Percentiles rank a stretch among this genome's conserved stretches.
Evolutionary conservation across 257 asterid genomes (phyloP).

Genomic region (Cynanchum wilfordii): DNA sequence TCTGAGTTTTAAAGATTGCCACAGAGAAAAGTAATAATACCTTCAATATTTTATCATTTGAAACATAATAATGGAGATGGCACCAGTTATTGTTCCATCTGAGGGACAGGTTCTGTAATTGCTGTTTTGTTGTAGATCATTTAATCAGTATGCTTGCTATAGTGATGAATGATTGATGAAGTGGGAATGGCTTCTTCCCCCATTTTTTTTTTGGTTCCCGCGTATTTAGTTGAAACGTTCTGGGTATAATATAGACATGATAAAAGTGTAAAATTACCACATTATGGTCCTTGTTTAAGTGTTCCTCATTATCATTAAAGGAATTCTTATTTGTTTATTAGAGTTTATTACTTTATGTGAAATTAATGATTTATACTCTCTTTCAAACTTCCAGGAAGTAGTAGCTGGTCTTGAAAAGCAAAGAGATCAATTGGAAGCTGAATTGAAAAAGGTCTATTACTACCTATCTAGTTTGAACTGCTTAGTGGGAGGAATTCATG

Average conservation of each 20-base stretch:
- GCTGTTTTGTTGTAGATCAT: background rate
- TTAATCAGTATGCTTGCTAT: background rate
- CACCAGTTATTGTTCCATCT: background rate
- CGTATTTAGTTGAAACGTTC: background rate
- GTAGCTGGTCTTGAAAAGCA: slow-evolving; percentile 71
- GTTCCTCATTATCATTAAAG: background rate
- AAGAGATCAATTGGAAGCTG: slow-evolving; percentile 85
- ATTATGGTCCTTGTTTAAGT: background rate
- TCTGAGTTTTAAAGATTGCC: background rate
- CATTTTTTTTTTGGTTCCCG: background rate
- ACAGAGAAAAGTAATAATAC: background rate
- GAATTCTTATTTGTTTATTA: slow-evolving; percentile 4
- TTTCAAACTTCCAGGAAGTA: slow-evolving; percentile 55
- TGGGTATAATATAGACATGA: background rate
- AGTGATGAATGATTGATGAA: background rate
- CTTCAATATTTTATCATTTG: background rate
- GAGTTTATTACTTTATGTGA: background rate
- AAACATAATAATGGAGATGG: background rate
- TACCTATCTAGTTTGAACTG: slow-evolving; percentile 13
- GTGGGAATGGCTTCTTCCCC: background rate
- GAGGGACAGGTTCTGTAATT: background rate
- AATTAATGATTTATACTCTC: background rate
- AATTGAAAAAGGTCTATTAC: slow-evolving; percentile 66
- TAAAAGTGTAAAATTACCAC: background rate
- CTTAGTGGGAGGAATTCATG: too few relatives aligned